Percentiles rank a stretch among this genome's conserved stretches.
Conservation (phyloP, 1,139 yeast species). For the Geotrichum citri-aurantii region DNA sequence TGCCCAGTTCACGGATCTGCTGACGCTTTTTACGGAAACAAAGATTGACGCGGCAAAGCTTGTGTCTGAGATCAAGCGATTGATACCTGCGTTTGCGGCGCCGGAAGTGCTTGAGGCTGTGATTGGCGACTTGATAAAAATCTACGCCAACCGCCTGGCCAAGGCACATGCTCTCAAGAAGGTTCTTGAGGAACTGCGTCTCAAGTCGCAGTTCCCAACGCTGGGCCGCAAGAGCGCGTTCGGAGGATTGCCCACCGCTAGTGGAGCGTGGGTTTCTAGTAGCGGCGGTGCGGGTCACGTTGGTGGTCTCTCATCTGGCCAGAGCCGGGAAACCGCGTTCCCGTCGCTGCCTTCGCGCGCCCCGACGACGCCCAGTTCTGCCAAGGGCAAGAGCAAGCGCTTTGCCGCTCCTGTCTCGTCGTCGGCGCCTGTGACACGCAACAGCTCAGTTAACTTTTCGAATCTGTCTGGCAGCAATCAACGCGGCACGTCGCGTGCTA, state of each 20-base stretch:
- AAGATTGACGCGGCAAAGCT: slow-evolving; percentile 48
- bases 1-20: slow-evolving; percentile 46
- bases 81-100: slow-evolving; percentile 42
- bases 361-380: background rate
- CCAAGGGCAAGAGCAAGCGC: background rate
- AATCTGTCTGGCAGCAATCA: background rate
- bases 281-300: background rate
- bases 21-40: slow-evolving; percentile 45
- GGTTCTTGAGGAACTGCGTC: slow-evolving; percentile 19
- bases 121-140: slow-evolving; percentile 41
- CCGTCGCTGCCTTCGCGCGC: slow-evolving; percentile 24
- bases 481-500: slow-evolving; percentile 15
- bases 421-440: background rate
- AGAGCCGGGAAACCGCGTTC: slow-evolving; percentile 19
- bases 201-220: slow-evolving; percentile 16
- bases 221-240: slow-evolving; percentile 5
- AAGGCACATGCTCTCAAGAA: slow-evolving; percentile 14
- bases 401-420: background rate
- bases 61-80: slow-evolving; percentile 43
- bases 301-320: background rate
- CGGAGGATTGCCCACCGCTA: slow-evolving; percentile 6
- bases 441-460: background rate
- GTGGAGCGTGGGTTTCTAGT: slow-evolving; percentile 15
- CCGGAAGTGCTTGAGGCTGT: slow-evolving; percentile 43
- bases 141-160: slow-evolving; percentile 30